These are phyloP conservation scores for Amanita rubescens DNA, from an alignment of 768 basidiomycete species.

Conservation along the genomic window DNA sequence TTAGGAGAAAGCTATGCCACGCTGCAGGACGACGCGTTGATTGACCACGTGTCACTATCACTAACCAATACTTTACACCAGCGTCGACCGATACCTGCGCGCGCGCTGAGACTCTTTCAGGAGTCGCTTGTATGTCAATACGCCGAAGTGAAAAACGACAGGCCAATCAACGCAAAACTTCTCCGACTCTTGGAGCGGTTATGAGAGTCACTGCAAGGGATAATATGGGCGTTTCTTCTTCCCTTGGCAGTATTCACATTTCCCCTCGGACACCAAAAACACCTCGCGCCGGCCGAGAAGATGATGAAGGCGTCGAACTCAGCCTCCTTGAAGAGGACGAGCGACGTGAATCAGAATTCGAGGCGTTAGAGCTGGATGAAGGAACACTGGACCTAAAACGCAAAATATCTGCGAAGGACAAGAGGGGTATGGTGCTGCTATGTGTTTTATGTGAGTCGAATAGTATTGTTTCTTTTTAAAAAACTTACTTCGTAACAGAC, in stretches of 20 bases:
- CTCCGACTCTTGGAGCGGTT: slow-evolving; percentile 22
- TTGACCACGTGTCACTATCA: slow-evolving; percentile 7
- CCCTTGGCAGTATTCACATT: slow-evolving; percentile 51
- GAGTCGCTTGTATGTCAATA: slow-evolving; percentile 20
- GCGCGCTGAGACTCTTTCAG: neutral
- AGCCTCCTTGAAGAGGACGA: slow-evolving; percentile 54
- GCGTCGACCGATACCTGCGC: neutral
- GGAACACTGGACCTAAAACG: slow-evolving; percentile 31
- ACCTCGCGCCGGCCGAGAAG: slow-evolving; percentile 26
- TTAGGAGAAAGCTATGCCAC: too few species aligned
- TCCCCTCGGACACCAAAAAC: slow-evolving; percentile 45
- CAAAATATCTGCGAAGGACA: slow-evolving; percentile 66
- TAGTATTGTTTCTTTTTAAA: slow-evolving; percentile 2
- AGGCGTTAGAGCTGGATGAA: slow-evolving; percentile 31
- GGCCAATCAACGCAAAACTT: slow-evolving; percentile 2
- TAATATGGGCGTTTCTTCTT: slow-evolving; percentile 49
- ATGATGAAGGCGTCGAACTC: slow-evolving; percentile 53
- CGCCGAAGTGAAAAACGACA: slow-evolving; percentile 16
- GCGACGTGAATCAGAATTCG: slow-evolving; percentile 36
- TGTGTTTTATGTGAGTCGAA: slow-evolving; percentile 75
- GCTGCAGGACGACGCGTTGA: neutral
- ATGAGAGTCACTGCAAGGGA: slow-evolving; percentile 34
- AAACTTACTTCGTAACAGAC: slow-evolving; percentile 32
- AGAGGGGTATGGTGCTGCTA: slow-evolving; percentile 75
- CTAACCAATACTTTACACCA: neutral